Evolutionary conservation across 345 rosid genomes (phyloP), one percentile per base, ranked within the genome.

Genomic region (Ailanthus altissimus): DNA sequence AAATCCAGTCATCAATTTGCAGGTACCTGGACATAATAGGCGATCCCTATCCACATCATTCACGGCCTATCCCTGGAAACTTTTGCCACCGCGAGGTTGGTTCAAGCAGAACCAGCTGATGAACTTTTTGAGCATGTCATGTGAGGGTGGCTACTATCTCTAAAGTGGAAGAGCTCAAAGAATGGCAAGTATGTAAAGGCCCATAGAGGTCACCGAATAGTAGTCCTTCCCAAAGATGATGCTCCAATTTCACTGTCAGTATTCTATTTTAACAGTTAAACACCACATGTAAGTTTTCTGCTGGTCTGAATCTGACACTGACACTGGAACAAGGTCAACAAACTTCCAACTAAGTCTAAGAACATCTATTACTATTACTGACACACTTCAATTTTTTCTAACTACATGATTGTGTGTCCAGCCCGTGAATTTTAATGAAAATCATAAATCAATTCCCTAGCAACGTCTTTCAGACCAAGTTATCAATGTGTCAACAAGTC

Each of bases 181-280:
- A 47, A 60, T 73, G 77, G 26, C 2, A 51, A 14, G 25, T 9
- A 5, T 0, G 13, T 3, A 53, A 18, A 8, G n/a, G n/a, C n/a
- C n/a, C n/a, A n/a, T n/a, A n/a, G n/a, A n/a, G 21, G 42, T 92
- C 87, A 94, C 73, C 98, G 88, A 51, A 93, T 94, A 21, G 89
- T 91, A 51, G 97, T 86, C 86, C 97, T 90, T 71, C 97, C 94
- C 20, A 89, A 84, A 43, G 91, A 91, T 18, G 90, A 90, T 66
- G 93, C 91, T 67, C 97, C 98, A 21, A 94, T 89, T 77, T 87
- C 88, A 65, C 89, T 90, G 25, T 91, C 93, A 10, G 92, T 88
- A 80, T 85, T 91, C 98, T 94, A 90, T 84, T 70, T 63, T 74
- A 26, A 57, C 20, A 64, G 67, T 67, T 59, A 70, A 54, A 45